Conservation (phyloP, 2,329 filamentous ascomycete genomes). For the Paecilomyces dactylethromorphus region DNA sequence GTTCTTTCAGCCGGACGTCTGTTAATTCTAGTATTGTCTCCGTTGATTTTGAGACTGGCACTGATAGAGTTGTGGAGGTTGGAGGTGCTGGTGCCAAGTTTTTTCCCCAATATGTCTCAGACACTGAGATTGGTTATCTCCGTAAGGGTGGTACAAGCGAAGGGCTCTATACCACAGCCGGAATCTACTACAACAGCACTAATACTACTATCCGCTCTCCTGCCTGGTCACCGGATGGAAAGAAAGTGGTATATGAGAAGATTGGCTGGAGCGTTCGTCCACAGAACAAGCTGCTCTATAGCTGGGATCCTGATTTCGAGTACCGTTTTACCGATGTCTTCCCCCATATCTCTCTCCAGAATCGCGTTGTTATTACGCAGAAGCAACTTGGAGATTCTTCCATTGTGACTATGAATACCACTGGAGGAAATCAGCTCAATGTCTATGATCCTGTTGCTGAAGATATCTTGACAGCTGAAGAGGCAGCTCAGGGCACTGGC, state of each 20-base stretch:
- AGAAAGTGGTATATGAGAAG: background rate
- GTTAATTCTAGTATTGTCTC: constrained; percentile 18
- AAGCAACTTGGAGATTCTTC: background rate
- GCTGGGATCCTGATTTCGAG: background rate
- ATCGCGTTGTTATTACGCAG: background rate
- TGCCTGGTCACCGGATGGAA: constrained; percentile 29
- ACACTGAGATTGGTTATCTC: constrained; percentile 11
- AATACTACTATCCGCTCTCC: constrained; percentile 10
- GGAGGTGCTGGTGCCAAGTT: constrained; percentile 23
- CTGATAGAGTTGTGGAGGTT: constrained; percentile 23
- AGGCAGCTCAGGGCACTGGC: constrained; percentile 16
- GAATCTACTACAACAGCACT: background rate
- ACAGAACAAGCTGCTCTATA: background rate
- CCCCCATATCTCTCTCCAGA: background rate
- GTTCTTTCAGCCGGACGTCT: background rate
- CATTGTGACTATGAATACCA: constrained; percentile 2
- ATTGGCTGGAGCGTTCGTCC: background rate
- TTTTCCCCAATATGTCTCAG: constrained; percentile 22
- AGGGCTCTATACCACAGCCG: constrained; percentile 23
- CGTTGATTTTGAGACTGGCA: constrained; percentile 35
- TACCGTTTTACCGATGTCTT: background rate
- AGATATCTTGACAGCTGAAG: too few species aligned
- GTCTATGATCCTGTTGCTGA: background rate
- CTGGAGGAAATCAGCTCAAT: constrained; percentile 11
- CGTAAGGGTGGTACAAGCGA: constrained; percentile 7